Conservation (phyloP, 257 asterid genomes). For the Solanum paucissectum region DNA sequence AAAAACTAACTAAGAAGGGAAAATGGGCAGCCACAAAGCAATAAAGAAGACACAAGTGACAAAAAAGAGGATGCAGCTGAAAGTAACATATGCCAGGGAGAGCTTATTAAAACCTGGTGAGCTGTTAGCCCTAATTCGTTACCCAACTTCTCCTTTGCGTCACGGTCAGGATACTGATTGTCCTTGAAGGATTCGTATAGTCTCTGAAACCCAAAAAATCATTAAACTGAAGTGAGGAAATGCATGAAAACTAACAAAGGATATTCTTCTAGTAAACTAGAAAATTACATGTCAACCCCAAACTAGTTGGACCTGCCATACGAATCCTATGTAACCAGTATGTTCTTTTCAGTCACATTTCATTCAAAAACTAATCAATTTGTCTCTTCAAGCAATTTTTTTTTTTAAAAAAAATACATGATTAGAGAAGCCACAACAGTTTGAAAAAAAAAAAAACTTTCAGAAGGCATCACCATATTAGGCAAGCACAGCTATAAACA, state of each 20-base stretch:
- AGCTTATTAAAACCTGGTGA: slow-evolving; percentile 44
- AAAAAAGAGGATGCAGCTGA: not conserved
- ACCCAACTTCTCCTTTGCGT: slow-evolving; percentile 55
- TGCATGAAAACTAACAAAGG: not conserved
- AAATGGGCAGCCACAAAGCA: not conserved
- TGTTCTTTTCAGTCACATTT: not conserved
- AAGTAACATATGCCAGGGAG: not conserved
- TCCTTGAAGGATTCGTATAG: slow-evolving; percentile 56
- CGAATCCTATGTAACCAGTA: not conserved
- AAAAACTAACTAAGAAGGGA: not conserved
- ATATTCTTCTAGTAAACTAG: not conserved
- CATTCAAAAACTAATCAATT: not conserved
- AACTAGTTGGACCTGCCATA: not conserved
- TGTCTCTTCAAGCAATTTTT: not conserved
- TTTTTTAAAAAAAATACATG: not conserved
- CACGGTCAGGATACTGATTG: slow-evolving; percentile 69
- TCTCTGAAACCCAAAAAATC: slow-evolving; percentile 37
- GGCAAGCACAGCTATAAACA: not conserved
- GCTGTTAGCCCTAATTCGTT: slow-evolving; percentile 54
- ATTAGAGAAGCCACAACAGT: not conserved
- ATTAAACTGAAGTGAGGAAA: not conserved
- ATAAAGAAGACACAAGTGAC: not conserved
- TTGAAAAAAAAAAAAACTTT: not conserved
- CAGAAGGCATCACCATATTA: not conserved
- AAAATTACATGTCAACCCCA: not conserved